A percentile compares a stretch with the other conserved stretches of the same genome.
Evolutionary conservation across 2,329 filamentous ascomycete species (phyloP).

Genomic region (Monilinia vaccinii-corymbosi): DNA sequence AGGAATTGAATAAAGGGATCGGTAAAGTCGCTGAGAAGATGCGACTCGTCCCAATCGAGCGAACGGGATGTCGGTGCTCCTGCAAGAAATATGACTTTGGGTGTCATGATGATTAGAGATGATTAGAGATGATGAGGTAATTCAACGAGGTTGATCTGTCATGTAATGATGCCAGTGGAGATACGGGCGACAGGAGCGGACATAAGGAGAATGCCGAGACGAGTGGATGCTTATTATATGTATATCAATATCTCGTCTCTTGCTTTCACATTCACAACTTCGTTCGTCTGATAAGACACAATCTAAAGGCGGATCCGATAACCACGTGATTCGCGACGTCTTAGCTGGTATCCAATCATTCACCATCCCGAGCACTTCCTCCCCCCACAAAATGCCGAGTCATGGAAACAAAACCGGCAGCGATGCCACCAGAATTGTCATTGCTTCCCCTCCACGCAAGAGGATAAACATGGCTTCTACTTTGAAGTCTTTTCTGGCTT

Average conservation of each 20-base stretch:
- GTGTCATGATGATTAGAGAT: too few species aligned
- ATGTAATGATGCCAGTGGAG: too few species aligned
- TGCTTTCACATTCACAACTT: too few species aligned
- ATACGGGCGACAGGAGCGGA: too few species aligned
- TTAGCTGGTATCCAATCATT: too few species aligned
- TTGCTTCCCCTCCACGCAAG: not conserved
- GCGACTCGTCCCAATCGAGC: conserved; percentile 44
- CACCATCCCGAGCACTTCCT: too few species aligned
- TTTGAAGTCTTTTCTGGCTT: conserved; percentile 24
- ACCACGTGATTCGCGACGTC: too few species aligned
- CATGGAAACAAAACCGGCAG: not conserved
- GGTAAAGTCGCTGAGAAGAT: conserved; percentile 41
- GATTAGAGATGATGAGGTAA: too few species aligned
- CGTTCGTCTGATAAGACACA: too few species aligned
- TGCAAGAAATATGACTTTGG: conserved; percentile 6
- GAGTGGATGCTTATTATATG: too few species aligned
- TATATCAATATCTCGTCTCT: too few species aligned
- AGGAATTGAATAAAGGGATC: conserved; percentile 35
- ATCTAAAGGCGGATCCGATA: not conserved
- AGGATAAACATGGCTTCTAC: conserved; percentile 20
- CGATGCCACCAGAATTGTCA: not conserved
- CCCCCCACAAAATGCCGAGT: conserved; percentile 3
- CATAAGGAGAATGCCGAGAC: not conserved
- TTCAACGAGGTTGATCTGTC: too few species aligned
- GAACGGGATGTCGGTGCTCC: conserved; percentile 44